Evolutionary conservation across 148 eudicot species (phyloP), one percentile per base, ranked within the genome.

Genomic region (Polygonum aviculare): DNA sequence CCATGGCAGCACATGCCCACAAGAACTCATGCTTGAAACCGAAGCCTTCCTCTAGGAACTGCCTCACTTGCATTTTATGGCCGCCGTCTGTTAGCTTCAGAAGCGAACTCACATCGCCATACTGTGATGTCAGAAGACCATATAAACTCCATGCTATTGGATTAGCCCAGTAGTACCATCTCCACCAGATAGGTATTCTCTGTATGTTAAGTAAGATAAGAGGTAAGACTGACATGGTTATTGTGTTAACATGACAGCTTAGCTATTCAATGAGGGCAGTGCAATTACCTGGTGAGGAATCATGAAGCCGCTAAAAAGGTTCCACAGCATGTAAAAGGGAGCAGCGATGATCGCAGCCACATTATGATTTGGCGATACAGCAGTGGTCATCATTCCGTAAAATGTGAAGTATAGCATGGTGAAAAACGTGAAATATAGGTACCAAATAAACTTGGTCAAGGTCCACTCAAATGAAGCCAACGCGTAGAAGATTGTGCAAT

Each of bases 151-250:
- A 95, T 16, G 99, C 90, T 22, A 95, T 87, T 0, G 99, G 99
- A 78, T 95, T 95, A 72, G 90, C 87, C 99, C 97, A 95, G 81
- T 93, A 95, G 83, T 95, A 95, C 99, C 99, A 95, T 86, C 99
- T 88, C 99, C 99, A 93, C 99, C 99, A 95, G 75, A 86, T 78
- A 9, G 99, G 99, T 57, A 95, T 93, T 78, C 85, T 85, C 99
- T 95, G 93, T 51, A 75, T 48, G 35, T 35, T 21, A 3, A n/a
- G 21, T 2, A 19, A 12, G 35, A 60, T 10, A 0, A 59, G 5
- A 60, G 14, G 18, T 40, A 18, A 35, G 50, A 22, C 67, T 0
- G 9, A 50, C 36, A 62, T 33, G 11, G 40, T 45, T 31, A 44
- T 44, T 15, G 4, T 39, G 76, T 5, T 74, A 74, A 3, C 31